A percentile compares a stretch with the other conserved stretches of the same genome.
phyloP scores from a whole-genome alignment of 106 monocot species.

The Acanthochlamys bracteata region DNA sequence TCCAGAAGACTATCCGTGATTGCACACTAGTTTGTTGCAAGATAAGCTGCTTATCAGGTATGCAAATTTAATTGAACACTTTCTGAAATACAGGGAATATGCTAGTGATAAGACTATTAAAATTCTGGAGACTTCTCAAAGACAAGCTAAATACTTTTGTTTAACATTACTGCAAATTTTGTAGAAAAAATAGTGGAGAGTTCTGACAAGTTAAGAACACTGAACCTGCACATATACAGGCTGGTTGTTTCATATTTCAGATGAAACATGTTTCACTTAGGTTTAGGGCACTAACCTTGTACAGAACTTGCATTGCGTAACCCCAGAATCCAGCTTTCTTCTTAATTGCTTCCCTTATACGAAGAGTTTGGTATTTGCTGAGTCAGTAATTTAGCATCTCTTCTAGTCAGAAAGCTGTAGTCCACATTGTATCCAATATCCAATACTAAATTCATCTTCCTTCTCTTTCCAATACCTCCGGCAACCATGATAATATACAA shows the following conservation, averaged over 20 bases:
- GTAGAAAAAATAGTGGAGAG: too few species aligned
- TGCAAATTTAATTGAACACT: not conserved
- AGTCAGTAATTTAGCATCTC: not conserved
- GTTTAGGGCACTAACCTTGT: constrained; percentile 36
- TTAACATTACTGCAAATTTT: too few species aligned
- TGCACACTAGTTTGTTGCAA: not conserved
- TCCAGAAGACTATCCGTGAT: constrained; percentile 4
- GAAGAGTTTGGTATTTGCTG: constrained; percentile 4
- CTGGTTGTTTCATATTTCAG: not conserved
- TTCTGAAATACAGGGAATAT: not conserved
- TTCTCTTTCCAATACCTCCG: constrained; percentile 20
- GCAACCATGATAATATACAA: constrained; percentile 40
- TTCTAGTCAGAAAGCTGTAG: not conserved
- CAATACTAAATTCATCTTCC: not conserved
- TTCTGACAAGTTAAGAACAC: not conserved
- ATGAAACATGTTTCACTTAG: not conserved
- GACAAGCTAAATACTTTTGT: too few species aligned
- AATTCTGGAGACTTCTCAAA: not conserved
- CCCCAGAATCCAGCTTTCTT: constrained; percentile 49
- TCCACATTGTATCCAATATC: not conserved
- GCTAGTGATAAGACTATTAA: not conserved
- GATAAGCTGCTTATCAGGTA: not conserved
- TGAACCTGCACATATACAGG: not conserved
- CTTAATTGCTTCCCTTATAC: constrained; percentile 8
- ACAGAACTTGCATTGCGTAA: constrained; percentile 47